Evolutionary conservation across 1,284 basidiomycete species (phyloP).

Genomic region (Cutaneotrichosporon sp.): DNA sequence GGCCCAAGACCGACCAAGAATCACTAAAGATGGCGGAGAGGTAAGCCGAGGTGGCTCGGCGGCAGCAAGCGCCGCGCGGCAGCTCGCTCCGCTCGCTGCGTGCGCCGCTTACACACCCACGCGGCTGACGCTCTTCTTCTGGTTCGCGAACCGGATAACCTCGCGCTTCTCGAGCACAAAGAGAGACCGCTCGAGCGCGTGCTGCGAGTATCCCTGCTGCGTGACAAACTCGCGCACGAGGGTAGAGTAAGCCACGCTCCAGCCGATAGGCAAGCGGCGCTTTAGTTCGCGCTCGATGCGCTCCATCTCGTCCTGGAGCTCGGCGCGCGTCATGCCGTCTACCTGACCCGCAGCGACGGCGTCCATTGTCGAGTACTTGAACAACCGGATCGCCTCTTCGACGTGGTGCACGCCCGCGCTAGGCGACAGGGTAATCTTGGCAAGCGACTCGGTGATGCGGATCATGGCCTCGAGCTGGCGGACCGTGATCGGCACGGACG

Average conservation of each 20-base stretch:
- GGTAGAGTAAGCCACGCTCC: slow-evolving; percentile 93
- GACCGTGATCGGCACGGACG: slow-evolving; percentile 96
- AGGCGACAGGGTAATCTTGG: slow-evolving; percentile 85
- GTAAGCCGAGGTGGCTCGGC: too few species aligned
- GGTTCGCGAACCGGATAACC: slow-evolving; percentile 79
- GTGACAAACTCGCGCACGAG: slow-evolving; percentile 93
- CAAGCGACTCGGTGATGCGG: slow-evolving; percentile 93
- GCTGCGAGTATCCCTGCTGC: slow-evolving; percentile 81
- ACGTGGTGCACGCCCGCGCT: slow-evolving; percentile 90
- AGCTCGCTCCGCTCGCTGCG: too few species aligned
- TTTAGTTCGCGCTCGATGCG: slow-evolving; percentile 88
- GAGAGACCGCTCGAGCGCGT: slow-evolving; percentile 86
- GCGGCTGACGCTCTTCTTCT: slow-evolving; percentile 51
- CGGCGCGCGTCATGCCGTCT: slow-evolving; percentile 86
- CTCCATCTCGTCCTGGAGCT: slow-evolving; percentile 89
- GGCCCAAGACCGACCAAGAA: background rate
- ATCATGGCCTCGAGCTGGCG: slow-evolving; percentile 99
- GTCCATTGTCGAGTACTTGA: slow-evolving; percentile 99
- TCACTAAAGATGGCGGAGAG: background rate
- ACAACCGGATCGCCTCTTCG: slow-evolving; percentile 94
- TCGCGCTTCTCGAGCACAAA: slow-evolving; percentile 94
- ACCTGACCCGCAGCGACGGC: slow-evolving; percentile 83
- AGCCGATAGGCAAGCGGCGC: slow-evolving; percentile 85
- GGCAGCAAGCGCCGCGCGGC: too few species aligned
- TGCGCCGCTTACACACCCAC: slow-evolving; percentile 29